These are phyloP conservation scores for Psophocarpus tetragonolobus DNA, from an alignment of 306 rosid species.

Conservation along the genomic window DNA sequence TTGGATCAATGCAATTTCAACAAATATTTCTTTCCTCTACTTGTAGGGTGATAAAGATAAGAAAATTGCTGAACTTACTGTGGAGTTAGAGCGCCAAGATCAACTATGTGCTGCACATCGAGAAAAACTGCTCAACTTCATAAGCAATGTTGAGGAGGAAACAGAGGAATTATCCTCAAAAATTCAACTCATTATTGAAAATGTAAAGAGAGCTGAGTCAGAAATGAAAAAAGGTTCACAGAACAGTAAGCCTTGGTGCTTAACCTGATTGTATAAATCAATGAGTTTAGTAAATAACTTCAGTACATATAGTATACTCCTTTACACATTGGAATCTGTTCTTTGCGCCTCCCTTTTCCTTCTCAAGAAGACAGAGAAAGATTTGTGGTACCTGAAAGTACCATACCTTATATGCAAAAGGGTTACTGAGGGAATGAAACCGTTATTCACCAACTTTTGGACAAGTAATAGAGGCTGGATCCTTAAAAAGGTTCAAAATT, in stretches of 20 bases:
- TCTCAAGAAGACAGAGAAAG: neutral
- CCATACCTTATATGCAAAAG: neutral
- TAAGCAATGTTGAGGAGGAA: constrained; percentile 64
- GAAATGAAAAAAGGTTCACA: constrained; percentile 51
- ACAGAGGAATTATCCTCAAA: constrained; percentile 72
- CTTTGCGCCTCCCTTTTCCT: neutral
- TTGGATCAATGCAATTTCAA: neutral
- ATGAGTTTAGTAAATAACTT: constrained; percentile 31
- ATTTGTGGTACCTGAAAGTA: neutral
- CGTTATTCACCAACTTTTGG: neutral
- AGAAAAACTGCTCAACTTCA: constrained; percentile 67
- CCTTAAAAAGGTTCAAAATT: neutral
- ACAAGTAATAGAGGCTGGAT: neutral
- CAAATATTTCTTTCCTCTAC: constrained; percentile 3
- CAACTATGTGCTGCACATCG: constrained; percentile 65
- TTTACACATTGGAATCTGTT: constrained; percentile 18
- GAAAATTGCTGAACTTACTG: constrained; percentile 79
- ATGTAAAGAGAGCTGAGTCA: constrained; percentile 71
- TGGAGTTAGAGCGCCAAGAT: constrained; percentile 84
- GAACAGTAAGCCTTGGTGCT: constrained; percentile 34
- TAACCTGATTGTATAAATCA: constrained; percentile 32
- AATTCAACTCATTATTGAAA: constrained; percentile 65
- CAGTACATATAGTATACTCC: constrained; percentile 27
- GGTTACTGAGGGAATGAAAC: neutral
- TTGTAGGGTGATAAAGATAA: constrained; percentile 81